phyloP scores from a whole-genome alignment of 805 yeast species.

The Metschnikowia dekortorum region DNA sequence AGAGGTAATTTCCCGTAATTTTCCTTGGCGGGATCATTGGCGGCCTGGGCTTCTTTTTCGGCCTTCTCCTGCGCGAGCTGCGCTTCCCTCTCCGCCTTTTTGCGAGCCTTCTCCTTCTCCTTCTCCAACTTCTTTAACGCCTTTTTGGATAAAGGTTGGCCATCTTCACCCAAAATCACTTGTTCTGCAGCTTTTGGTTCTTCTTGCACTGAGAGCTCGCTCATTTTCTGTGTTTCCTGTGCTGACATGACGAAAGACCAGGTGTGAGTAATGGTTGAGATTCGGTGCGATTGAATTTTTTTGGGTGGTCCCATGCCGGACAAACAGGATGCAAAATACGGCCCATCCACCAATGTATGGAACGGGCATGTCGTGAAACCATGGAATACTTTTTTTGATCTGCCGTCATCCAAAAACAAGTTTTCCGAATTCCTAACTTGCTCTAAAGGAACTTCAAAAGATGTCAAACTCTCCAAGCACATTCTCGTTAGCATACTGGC shows the following conservation, averaged over 20 bases:
- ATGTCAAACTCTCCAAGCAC: too few relatives aligned
- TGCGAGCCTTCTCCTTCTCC: conserved; percentile 85
- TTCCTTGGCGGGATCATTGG: conserved; percentile 80
- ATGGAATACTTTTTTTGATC: not conserved
- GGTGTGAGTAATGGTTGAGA: not conserved
- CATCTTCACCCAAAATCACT: conserved; percentile 58
- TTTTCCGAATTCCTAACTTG: too few relatives aligned
- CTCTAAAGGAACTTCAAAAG: too few relatives aligned
- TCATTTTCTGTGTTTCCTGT: conserved; percentile 15
- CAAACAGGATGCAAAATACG: not conserved
- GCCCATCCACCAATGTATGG: not conserved
- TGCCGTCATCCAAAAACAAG: too few relatives aligned
- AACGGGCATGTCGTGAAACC: not conserved
- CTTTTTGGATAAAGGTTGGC: conserved; percentile 86
- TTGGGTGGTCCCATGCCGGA: conserved; percentile 2
- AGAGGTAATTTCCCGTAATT: conserved; percentile 89
- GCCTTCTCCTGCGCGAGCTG: conserved; percentile 84
- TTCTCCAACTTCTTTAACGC: conserved; percentile 93
- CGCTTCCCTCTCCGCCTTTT: conserved; percentile 90
- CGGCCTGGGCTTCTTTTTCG: conserved; percentile 62
- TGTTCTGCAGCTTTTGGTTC: conserved; percentile 18
- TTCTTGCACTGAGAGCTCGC: conserved; percentile 16
- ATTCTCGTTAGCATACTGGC: too few relatives aligned
- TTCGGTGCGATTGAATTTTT: conserved; percentile 3
- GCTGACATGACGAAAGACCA: conserved; percentile 12